A percentile compares a stretch with the other conserved stretches of the same genome.
These are phyloP conservation scores for Candida insectorum DNA, from an alignment of 805 yeast genomes.

Conservation along the genomic window DNA sequence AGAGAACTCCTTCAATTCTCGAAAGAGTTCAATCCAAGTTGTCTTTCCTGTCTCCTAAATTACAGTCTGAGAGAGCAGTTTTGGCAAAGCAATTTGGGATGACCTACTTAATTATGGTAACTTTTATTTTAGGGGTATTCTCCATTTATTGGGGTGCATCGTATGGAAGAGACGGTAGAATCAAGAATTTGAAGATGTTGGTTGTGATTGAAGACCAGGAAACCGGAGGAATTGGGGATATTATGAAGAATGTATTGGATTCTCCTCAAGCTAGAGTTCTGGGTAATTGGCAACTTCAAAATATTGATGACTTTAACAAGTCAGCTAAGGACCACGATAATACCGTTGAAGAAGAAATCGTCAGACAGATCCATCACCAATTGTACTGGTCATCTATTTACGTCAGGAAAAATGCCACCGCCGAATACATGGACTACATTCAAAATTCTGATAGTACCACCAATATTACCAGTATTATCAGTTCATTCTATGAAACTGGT, in stretches of 20 bases:
- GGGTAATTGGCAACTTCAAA: slow-evolving; percentile 37
- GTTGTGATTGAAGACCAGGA: slow-evolving; percentile 32
- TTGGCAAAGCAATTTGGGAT: slow-evolving; percentile 15
- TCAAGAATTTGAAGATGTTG: slow-evolving; percentile 31
- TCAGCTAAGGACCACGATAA: slow-evolving; percentile 25
- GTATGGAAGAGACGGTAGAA: slow-evolving; percentile 25
- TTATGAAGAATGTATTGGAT: slow-evolving; percentile 24
- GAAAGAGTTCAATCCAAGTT: slow-evolving; percentile 23
- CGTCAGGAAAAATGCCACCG: slow-evolving; percentile 47
- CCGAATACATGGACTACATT: slow-evolving; percentile 38
- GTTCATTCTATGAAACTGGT: slow-evolving; percentile 57
- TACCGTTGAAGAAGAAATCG: slow-evolving; percentile 35
- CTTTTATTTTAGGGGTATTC: slow-evolving; percentile 29
- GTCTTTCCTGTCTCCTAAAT: slow-evolving; percentile 30
- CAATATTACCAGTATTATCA: slow-evolving; percentile 28
- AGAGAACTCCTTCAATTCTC: slow-evolving; percentile 13
- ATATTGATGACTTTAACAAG: slow-evolving; percentile 23
- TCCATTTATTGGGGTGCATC: slow-evolving; percentile 42
- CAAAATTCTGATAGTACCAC: slow-evolving; percentile 25
- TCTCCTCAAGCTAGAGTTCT: slow-evolving; percentile 17
- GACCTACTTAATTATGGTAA: slow-evolving; percentile 30
- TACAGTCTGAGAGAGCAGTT: slow-evolving; percentile 17
- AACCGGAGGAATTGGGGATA: slow-evolving; percentile 44
- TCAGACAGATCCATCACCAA: slow-evolving; percentile 48
- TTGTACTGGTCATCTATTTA: slow-evolving; percentile 63